These are phyloP conservation scores for Chaetomium tenue DNA, from an alignment of 495 filamentous ascomycete genomes.

Conservation along the genomic window DNA sequence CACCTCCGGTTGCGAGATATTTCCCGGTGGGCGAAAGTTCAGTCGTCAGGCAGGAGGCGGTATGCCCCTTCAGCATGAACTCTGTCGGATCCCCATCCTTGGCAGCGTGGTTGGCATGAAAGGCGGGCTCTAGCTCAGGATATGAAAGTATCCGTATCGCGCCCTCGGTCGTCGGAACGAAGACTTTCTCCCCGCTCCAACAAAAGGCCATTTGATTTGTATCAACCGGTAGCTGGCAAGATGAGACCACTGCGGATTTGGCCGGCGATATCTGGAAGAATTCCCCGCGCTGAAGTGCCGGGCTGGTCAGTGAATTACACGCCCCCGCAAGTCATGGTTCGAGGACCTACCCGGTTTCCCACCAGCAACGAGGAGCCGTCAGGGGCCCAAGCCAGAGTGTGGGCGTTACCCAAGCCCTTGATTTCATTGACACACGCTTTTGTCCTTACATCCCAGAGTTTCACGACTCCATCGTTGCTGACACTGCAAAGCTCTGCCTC, in stretches of 20 bases:
- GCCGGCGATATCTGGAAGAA: slow-evolving; percentile 63
- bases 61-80: slow-evolving; percentile 76
- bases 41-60: slow-evolving; percentile 69
- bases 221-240: slow-evolving; percentile 68
- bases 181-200: slow-evolving; percentile 67
- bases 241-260: slow-evolving; percentile 52
- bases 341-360: slow-evolving; percentile 72
- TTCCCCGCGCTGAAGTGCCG: slow-evolving; percentile 59
- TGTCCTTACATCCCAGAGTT: slow-evolving; percentile 89
- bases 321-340: neutral
- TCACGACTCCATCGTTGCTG: slow-evolving; percentile 78
- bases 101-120: slow-evolving; percentile 38
- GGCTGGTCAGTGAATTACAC: neutral
- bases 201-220: slow-evolving; percentile 85
- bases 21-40: slow-evolving; percentile 71
- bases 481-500: slow-evolving; percentile 87
- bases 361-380: slow-evolving; percentile 78
- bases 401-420: slow-evolving; percentile 77
- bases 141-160: slow-evolving; percentile 77
- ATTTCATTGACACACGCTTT: slow-evolving; percentile 75
- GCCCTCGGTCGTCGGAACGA: slow-evolving; percentile 81
- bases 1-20: slow-evolving; percentile 84
- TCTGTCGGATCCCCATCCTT: slow-evolving; percentile 44
- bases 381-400: slow-evolving; percentile 84
- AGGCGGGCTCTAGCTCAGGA: slow-evolving; percentile 55